Evolutionary conservation across 2,329 filamentous ascomycete genomes (phyloP).

Genomic region (Harringtonia aguacate): DNA sequence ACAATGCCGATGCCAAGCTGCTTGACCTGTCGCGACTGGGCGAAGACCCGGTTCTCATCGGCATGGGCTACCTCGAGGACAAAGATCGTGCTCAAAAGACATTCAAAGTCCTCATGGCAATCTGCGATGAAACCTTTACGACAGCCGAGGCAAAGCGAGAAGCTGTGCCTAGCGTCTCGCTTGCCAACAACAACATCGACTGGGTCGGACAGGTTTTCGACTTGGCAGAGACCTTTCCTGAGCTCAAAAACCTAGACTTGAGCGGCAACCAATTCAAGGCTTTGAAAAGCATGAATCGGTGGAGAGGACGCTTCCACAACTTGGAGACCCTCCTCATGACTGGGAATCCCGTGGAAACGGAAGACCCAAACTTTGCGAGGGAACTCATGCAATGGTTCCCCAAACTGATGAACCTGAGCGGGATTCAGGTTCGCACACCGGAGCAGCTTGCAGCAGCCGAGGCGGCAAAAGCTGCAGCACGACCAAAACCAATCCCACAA

Average conservation of each 20-base stretch:
- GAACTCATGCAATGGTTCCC: slow-evolving; percentile 77
- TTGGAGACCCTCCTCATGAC: slow-evolving; percentile 73
- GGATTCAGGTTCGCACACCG: slow-evolving; percentile 59
- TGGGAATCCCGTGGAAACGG: slow-evolving; percentile 61
- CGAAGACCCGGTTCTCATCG: slow-evolving; percentile 58
- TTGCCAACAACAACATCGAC: slow-evolving; percentile 69
- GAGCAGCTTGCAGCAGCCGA: slow-evolving; percentile 53
- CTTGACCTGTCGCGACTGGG: slow-evolving; percentile 74
- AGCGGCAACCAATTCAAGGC: slow-evolving; percentile 70
- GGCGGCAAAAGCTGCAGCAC: slow-evolving; percentile 34
- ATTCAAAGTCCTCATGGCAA: slow-evolving; percentile 82
- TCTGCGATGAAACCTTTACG: slow-evolving; percentile 71
- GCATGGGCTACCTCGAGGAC: slow-evolving; percentile 65
- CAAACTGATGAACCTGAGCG: slow-evolving; percentile 66
- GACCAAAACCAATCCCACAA: slow-evolving; percentile 44
- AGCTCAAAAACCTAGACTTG: slow-evolving; percentile 79
- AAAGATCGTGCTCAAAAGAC: slow-evolving; percentile 70
- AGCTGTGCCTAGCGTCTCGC: slow-evolving; percentile 69
- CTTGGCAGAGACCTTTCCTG: slow-evolving; percentile 69
- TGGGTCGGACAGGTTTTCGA: slow-evolving; percentile 63
- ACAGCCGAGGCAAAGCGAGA: slow-evolving; percentile 61
- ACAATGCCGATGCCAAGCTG: slow-evolving; percentile 60
- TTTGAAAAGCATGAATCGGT: slow-evolving; percentile 57
- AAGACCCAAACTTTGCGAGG: slow-evolving; percentile 48
- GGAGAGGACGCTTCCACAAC: slow-evolving; percentile 68